Conservation (phyloP, 164 flowering plant genomes). For the Sedum album region DNA sequence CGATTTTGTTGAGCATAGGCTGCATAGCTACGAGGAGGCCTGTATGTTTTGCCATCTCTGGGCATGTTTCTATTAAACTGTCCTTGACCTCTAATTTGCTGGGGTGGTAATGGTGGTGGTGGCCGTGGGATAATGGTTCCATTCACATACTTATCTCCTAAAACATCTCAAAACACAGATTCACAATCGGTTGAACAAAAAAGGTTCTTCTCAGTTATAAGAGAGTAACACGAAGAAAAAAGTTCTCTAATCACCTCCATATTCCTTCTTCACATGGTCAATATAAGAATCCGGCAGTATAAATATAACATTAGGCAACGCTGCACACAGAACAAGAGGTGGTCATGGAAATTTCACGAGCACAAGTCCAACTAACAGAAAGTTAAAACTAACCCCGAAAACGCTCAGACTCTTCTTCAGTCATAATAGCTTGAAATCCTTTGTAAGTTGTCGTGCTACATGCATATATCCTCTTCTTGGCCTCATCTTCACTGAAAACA, state of each 20-base stretch:
- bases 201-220: background rate
- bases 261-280: conserved; percentile 82
- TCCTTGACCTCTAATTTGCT: conserved; percentile 40
- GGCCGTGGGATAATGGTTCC: conserved; percentile 81
- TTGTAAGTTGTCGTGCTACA: conserved; percentile 88
- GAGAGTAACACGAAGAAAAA: background rate
- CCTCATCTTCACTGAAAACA: conserved; percentile 44
- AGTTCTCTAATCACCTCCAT: conserved; percentile 55
- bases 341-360: conserved; percentile 5
- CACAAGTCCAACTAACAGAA: background rate
- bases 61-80: conserved; percentile 1
- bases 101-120: conserved; percentile 70
- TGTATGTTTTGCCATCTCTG: background rate
- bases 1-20: conserved; percentile 1
- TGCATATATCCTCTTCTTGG: conserved; percentile 83
- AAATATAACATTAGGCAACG: conserved; percentile 76
- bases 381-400: conserved; percentile 41
- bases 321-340: conserved; percentile 27
- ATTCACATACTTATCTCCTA: conserved; percentile 87
- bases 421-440: conserved; percentile 80
- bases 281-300: conserved; percentile 93
- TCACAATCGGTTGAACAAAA: background rate
- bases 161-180: conserved; percentile 5
- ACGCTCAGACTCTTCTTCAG: conserved; percentile 75
- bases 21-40: conserved; percentile 1